Evolutionary conservation across 2,329 filamentous ascomycete genomes (phyloP).

Genomic region (Fusarium verrucosum): DNA sequence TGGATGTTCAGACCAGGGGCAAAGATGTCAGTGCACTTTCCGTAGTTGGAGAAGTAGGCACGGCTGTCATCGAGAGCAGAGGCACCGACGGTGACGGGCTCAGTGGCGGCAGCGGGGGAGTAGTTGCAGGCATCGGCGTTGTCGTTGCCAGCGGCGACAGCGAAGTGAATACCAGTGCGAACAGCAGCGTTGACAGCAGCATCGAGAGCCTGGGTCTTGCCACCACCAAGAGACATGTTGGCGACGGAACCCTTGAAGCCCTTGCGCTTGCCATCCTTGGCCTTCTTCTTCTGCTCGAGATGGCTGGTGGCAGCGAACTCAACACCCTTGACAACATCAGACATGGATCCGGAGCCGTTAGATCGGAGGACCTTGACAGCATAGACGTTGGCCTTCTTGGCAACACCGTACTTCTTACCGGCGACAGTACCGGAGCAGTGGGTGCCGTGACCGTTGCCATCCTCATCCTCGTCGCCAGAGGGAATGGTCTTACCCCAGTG

Average conservation of each 20-base stretch:
- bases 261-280: constrained; percentile 90
- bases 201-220: constrained; percentile 93
- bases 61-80: constrained; percentile 93
- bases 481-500: constrained; percentile 98
- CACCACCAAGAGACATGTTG: constrained; percentile 99
- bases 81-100: constrained; percentile 95
- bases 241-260: constrained; percentile 98
- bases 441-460: constrained; percentile 98
- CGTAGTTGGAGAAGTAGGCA: constrained; percentile 99
- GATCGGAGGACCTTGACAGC: constrained; percentile 98
- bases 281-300: constrained; percentile 75
- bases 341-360: constrained; percentile 98
- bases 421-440: constrained; percentile 99
- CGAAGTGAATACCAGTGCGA: constrained; percentile 91
- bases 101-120: constrained; percentile 90
- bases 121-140: constrained; percentile 99
- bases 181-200: constrained; percentile 94
- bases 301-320: constrained; percentile 91
- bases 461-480: constrained; percentile 80
- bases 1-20: constrained; percentile 95
- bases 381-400: constrained; percentile 97
- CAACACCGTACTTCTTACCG: constrained; percentile 98
- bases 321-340: constrained; percentile 97
- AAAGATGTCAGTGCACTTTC: constrained; percentile 99
- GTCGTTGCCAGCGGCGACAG: constrained; percentile 97